Evolutionary conservation across 2,329 filamentous ascomycete genomes (phyloP), one percentile per base, ranked within the genome.

Genomic region (Biscogniauxia marginata): DNA sequence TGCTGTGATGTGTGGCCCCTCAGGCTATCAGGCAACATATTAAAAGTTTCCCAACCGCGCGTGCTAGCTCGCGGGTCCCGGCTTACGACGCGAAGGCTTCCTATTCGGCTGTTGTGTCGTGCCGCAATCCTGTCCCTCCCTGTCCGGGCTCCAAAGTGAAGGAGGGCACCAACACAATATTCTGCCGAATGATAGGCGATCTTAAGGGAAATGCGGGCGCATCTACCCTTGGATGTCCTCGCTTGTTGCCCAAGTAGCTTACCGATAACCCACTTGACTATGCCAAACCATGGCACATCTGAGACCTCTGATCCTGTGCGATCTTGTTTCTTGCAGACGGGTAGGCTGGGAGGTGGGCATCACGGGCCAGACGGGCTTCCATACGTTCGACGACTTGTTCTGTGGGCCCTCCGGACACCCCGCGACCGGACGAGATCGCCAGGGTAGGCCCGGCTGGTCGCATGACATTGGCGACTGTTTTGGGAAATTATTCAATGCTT

Each of bases 401-500:
- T 73, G 69, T 76, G 72, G 73, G 67, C 63, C 62, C 61, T 52
- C 55, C 52, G 54, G 56, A 22, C 48, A 53, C 61, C 58, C 56
- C 58, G 61, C 58, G 52, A 58, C 58, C 60, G 59, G 59, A 57
- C 58, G 56, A 54, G 59, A 50, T 55, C 64, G 56, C 62, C 55
- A 56, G 63, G 65, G 61, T 64, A 43, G 63, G 62, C 65, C 61
- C 65, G 60, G 59, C 61, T 66, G 56, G 49, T 68, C 68, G 76
- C 77, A 79, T 79, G 65, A 79, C 71, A 71, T 75, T 61, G 65
- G 65, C 65, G 63, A 67, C 71, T 67, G 58, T 51, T 72, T 77
- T 75, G 72, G 77, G 76, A 78, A 77, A 77, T 77, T 75, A 67
- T 68, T 70, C 63, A 70, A 71, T 68, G 67, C 67, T 65, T 39